Base-by-base conservation (phyloP, 2,329 filamentous ascomycete species). In the Helicocarpus griseus region DNA sequence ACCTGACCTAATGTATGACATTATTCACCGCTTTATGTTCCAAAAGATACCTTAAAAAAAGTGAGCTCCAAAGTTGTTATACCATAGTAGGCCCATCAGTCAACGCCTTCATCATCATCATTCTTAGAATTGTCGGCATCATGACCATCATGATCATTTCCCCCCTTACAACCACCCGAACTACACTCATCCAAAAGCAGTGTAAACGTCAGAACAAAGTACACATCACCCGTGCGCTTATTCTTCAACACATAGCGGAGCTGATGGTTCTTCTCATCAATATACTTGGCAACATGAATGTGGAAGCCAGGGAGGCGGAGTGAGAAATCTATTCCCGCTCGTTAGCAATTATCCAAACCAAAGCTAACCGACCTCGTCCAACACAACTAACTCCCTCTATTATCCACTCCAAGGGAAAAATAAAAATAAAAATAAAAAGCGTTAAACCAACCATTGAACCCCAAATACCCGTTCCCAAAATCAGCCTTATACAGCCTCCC, bases 191-290 rank as follows among this genome's bases (percentile, higher is more conserved):
- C 50, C 39, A 67, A 78, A 54, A 93, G 77, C 3, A 96, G 74
- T 17, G 83, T 85, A 65, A 97, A 91, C 4, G 89, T 70, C 14
- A 97, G 75, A 43, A 91, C 87, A 28, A 95, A 81, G 60, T 95
- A 87, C 14, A 87, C 78, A 31, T 87, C 79, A 45, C 80, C 80
- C 0, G 87, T 91, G 21, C 75, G 69, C 54, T 81, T 81, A 69
- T 96, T 87, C 65, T 90, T 91, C 63, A 97, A 78, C 53, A 94
- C 88, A 70, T 97, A 96, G 78, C 90, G 90, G 72, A 94, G 80
- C 59, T 83, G 78, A 72, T 94, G 87, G 74, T 87, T 85, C 76
- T 86, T 87, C 65, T 80, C 78, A 61, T 72, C 64, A n/a, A 73
- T 66, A 51, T 70, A 69, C 45, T 67, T 62, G 38, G 62, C 57